A percentile compares a stretch with the other conserved stretches of the same genome.
Conservation (phyloP, 345 rosid species). For the Chamaenerion angustifolium region DNA sequence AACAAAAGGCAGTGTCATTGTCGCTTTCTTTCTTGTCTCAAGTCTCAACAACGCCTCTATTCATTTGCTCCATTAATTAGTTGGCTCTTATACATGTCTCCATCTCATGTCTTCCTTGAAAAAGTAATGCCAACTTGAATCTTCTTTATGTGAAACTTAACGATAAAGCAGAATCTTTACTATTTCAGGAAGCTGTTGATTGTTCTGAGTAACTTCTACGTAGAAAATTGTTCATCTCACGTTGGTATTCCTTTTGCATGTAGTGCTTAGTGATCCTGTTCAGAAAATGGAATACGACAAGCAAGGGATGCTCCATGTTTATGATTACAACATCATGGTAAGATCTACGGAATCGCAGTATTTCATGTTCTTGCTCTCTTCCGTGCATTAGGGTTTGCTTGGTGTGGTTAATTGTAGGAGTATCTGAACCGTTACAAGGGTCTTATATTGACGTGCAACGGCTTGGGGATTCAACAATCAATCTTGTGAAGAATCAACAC, state of each 20-base stretch:
- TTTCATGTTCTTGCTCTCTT: not conserved
- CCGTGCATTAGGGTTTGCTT: not conserved
- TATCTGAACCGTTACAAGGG: slow-evolving; percentile 74
- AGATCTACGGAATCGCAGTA: slow-evolving; percentile 3
- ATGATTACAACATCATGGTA: slow-evolving; percentile 47
- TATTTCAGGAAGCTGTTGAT: too few species aligned
- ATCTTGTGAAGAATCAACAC: slow-evolving; percentile 30
- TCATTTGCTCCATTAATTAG: too few species aligned
- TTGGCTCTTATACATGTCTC: too few species aligned
- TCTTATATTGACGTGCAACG: slow-evolving; percentile 85
- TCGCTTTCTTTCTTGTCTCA: too few species aligned
- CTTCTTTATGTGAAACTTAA: too few species aligned
- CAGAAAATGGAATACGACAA: slow-evolving; percentile 65
- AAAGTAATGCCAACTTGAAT: too few species aligned
- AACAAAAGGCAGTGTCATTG: too few species aligned
- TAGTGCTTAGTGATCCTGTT: slow-evolving; percentile 71
- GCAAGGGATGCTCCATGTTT: slow-evolving; percentile 41
- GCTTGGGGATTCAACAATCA: slow-evolving; percentile 72
- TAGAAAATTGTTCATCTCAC: too few species aligned
- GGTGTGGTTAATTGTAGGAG: slow-evolving; percentile 40
- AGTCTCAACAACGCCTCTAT: too few species aligned
- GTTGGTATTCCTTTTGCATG: not conserved
- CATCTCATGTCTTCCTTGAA: too few species aligned
- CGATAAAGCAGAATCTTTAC: too few species aligned
- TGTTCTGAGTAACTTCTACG: too few species aligned